Evolutionary conservation across 139 green algal genomes (phyloP).

Genomic region (Volvox africanus): DNA sequence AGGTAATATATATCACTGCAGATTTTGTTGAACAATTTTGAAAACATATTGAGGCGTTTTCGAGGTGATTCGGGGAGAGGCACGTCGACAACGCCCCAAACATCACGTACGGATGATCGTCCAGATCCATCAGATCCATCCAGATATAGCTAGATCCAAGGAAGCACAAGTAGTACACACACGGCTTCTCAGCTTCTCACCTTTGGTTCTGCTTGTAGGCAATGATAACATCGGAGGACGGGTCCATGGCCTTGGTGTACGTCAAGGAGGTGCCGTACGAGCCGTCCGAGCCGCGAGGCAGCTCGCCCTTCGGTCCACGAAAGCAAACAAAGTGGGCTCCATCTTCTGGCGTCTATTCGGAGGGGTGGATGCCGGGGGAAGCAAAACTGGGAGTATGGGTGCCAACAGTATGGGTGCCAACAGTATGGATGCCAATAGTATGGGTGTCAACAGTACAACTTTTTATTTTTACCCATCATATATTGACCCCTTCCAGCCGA

Average conservation of each 20-base stretch:
- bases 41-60: no score
- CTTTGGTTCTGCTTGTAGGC: constrained; percentile 84
- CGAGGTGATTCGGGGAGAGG: no score
- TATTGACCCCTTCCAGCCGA: no score
- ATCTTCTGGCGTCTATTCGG: constrained; percentile 27
- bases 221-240: constrained; percentile 80
- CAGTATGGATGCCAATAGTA: no score
- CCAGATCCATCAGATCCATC: not conserved
- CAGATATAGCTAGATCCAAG: not conserved
- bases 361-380: not conserved
- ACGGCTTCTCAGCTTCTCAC: not conserved
- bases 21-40: no score
- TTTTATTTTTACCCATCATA: no score
- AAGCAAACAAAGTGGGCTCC: constrained; percentile 81
- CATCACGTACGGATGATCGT: no score
- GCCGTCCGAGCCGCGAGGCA: constrained; percentile 83
- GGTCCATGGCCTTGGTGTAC: constrained; percentile 77
- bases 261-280: constrained; percentile 81
- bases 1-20: no score
- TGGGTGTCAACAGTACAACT: no score
- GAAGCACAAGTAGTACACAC: not conserved
- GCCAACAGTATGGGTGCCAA: no score
- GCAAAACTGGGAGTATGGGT: not conserved
- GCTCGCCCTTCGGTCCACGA: constrained; percentile 83
- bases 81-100: no score